Percentiles rank a stretch among this genome's conserved stretches.
Conservation (phyloP, 441 rosid genomes). For the Croton laevigatus region DNA sequence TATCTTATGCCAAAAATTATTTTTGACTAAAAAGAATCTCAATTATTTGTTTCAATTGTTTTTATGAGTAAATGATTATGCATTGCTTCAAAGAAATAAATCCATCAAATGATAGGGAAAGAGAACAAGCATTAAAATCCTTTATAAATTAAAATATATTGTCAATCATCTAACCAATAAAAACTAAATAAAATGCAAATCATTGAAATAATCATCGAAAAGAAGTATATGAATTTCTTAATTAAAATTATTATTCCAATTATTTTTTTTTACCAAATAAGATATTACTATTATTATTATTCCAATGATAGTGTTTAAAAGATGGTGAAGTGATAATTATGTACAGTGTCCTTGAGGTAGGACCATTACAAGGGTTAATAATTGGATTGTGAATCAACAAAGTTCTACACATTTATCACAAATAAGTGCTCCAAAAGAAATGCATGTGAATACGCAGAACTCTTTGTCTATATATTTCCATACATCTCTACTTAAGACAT, state of each 20-base stretch:
- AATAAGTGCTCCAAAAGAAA: conserved; percentile 4
- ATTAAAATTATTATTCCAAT: not conserved
- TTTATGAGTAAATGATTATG: too few species aligned
- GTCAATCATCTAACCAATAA: too few species aligned
- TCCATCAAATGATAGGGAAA: too few species aligned
- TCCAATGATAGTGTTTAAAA: not conserved
- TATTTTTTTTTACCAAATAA: not conserved
- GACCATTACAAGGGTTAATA: conserved; percentile 11
- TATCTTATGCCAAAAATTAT: too few species aligned
- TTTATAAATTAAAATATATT: too few species aligned
- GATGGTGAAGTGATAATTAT: not conserved
- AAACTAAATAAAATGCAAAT: too few species aligned
- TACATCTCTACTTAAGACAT: conserved; percentile 16
- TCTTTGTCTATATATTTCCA: conserved; percentile 6
- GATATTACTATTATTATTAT: not conserved
- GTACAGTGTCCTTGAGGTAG: not conserved
- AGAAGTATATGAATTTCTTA: too few species aligned
- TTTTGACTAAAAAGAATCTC: too few species aligned
- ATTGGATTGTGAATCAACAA: conserved; percentile 18
- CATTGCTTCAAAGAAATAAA: too few species aligned
- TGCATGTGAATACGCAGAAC: conserved; percentile 16
- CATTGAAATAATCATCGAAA: too few species aligned
- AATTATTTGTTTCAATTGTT: too few species aligned
- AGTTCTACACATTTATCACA: not conserved
- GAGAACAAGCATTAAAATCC: too few species aligned